Conservation (phyloP, 139 green algal genomes). For the Chlorella sp. region DNA sequence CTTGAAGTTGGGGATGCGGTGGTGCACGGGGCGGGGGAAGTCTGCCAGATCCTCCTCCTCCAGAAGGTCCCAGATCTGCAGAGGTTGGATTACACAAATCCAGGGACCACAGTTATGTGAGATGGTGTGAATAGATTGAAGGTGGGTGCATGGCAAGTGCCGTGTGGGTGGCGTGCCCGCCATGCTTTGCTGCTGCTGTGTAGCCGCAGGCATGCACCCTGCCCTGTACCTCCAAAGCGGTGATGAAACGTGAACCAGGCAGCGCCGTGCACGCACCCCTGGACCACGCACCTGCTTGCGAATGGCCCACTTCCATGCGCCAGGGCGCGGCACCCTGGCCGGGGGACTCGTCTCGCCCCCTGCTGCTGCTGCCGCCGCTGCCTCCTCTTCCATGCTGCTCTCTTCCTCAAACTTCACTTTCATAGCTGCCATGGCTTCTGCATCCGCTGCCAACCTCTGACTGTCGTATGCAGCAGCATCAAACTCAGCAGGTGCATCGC, state of each 20-base stretch:
- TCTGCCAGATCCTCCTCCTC: constrained; percentile 72
- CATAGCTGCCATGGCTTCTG: neutral
- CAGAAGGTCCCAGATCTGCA: constrained; percentile 78
- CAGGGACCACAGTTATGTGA: no score
- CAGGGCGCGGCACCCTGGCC: neutral
- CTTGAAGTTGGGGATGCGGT: constrained; percentile 88
- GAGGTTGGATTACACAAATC: no score
- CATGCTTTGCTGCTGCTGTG: no score
- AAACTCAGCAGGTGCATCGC: neutral
- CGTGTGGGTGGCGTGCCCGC: no score
- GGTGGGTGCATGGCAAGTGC: no score
- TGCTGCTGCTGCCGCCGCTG: neutral
- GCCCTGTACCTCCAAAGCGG: no score
- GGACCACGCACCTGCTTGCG: constrained; percentile 48
- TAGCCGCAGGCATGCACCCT: no score
- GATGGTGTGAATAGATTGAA: neutral
- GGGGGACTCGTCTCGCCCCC: neutral
- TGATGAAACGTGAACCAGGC: no score
- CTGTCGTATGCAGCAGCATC: neutral
- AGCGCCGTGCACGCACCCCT: no score
- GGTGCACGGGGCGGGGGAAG: constrained; percentile 62
- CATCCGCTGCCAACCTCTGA: neutral
- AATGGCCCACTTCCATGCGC: constrained; percentile 83
- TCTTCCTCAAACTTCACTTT: neutral
- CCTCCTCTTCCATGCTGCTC: constrained; percentile 9